These are phyloP conservation scores for Triticum monococcum DNA, from an alignment of 176 grass and related monocot species.

Conservation along the genomic window DNA sequence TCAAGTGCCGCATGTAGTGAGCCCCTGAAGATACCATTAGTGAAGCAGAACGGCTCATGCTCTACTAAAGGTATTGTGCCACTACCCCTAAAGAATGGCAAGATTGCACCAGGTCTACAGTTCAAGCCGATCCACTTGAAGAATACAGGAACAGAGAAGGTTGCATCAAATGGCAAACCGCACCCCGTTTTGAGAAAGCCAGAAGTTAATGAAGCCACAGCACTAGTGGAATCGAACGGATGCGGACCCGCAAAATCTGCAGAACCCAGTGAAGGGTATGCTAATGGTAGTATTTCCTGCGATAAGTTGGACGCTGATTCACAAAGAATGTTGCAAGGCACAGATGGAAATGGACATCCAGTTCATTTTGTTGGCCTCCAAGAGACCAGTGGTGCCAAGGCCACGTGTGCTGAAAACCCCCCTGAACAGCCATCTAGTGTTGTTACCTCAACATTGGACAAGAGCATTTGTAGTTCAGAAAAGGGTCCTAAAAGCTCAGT, in stretches of 20 bases:
- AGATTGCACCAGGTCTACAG: conserved; percentile 49
- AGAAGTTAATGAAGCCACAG: conserved; percentile 13
- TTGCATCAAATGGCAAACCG: conserved; percentile 51
- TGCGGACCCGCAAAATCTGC: conserved; percentile 23
- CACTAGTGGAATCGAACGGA: conserved; percentile 6
- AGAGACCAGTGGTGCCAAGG: conserved; percentile 16
- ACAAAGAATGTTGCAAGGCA: conserved; percentile 4
- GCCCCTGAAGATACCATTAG: conserved; percentile 45
- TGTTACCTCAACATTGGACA: conserved; percentile 15
- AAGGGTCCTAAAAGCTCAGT: conserved; percentile 31
- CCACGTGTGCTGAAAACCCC: conserved; percentile 20
- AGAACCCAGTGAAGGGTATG: conserved; percentile 27
- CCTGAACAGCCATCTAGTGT: conserved; percentile 27
- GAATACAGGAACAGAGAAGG: conserved; percentile 59
- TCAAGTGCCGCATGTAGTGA: conserved; percentile 39
- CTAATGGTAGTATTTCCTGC: conserved; percentile 20
- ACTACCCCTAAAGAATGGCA: conserved; percentile 58
- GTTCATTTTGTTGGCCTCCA: conserved; percentile 4
- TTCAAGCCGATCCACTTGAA: conserved; percentile 73
- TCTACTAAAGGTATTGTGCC: conserved; percentile 39
- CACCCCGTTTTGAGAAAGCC: conserved; percentile 36
- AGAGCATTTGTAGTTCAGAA: conserved; percentile 14
- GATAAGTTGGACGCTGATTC: conserved; percentile 25
- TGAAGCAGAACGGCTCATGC: conserved; percentile 59
- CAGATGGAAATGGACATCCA: conserved; percentile 47